Conservation (phyloP, 257 asterid genomes). For the Jacaranda mimosifolia region DNA sequence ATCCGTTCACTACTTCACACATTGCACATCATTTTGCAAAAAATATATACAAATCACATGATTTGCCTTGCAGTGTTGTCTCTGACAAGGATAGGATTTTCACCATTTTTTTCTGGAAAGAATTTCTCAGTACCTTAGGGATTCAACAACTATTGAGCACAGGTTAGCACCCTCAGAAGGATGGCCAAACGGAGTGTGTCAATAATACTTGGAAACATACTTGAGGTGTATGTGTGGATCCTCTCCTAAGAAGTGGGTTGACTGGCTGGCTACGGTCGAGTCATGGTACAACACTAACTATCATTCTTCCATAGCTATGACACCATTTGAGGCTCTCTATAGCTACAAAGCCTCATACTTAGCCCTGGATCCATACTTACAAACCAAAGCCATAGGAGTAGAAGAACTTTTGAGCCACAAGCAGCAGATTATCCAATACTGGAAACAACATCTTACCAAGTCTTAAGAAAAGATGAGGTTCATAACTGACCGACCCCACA, state of each 20-base stretch:
- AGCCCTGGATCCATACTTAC: too few relatives aligned
- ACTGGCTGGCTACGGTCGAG: background rate
- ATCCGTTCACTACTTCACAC: background rate
- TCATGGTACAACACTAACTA: background rate
- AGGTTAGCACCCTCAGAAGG: background rate
- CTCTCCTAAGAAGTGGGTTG: background rate
- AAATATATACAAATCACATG: background rate
- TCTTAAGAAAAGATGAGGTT: background rate
- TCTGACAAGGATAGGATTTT: background rate
- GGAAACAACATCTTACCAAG: background rate
- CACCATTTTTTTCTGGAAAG: too few relatives aligned
- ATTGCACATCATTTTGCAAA: background rate
- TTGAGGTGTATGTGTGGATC: background rate
- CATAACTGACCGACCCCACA: background rate
- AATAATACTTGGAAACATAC: constrained; percentile 7
- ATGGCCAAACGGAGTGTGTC: background rate
- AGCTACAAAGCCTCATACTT: background rate
- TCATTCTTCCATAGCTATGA: background rate
- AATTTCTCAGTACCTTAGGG: background rate
- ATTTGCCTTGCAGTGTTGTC: background rate
- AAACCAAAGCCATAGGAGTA: background rate
- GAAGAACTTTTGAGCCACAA: background rate
- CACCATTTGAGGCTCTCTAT: background rate
- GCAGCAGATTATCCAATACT: background rate
- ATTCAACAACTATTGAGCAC: background rate